Evolutionary conservation across 495 filamentous ascomycete species (phyloP), one percentile per base, ranked within the genome.

Genomic region (Xanthoparmelia taractica): DNA sequence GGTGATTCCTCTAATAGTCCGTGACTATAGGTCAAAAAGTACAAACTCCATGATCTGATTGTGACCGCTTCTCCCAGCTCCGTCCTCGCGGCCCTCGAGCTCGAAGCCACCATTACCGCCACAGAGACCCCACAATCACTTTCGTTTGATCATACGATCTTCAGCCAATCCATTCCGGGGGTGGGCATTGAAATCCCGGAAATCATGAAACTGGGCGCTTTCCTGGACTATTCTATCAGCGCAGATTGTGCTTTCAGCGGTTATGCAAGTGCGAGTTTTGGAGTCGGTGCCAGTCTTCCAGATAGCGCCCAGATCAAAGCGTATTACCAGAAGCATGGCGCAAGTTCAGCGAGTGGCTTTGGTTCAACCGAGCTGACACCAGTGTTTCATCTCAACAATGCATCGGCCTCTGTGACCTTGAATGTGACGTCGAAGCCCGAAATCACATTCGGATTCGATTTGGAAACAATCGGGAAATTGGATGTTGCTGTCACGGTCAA

Each of bases 201-300:
- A 0, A 71, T 76, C 47, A 71, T 76, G 54, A 67, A 66, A 12
- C 57, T 76, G 47, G 74, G 74, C 4, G 65, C 71, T 3, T 59
- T 59, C 8, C 13, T 76, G 12, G 63, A 64, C 23, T 76, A 74
- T 36, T 64, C 72, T 36, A 64, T 76, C 40, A 38, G 41, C 13
- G 63, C 66, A 27, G 68, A 65, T 37, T 56, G 67, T 5, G 52
- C 61, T 20, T 58, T 76, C 45, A 52, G 48, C 2, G 72, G 74
- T 4, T 64, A 43, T 4, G 70, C 65, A n/a, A 71, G 54, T 25
- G 69, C 75, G 17, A 68, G 68, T 5, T 68, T 76, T 45, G 74
- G 74, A 8, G 41, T 73, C 27, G 4, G 61, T 13, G 67, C 66
- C 11, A 61, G 60, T 2, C 20, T 76, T 20, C 74, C 74, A 7